These are phyloP conservation scores for Raphanus raphanistrum DNA, from an alignment of 345 rosid species.

Conservation along the genomic window DNA sequence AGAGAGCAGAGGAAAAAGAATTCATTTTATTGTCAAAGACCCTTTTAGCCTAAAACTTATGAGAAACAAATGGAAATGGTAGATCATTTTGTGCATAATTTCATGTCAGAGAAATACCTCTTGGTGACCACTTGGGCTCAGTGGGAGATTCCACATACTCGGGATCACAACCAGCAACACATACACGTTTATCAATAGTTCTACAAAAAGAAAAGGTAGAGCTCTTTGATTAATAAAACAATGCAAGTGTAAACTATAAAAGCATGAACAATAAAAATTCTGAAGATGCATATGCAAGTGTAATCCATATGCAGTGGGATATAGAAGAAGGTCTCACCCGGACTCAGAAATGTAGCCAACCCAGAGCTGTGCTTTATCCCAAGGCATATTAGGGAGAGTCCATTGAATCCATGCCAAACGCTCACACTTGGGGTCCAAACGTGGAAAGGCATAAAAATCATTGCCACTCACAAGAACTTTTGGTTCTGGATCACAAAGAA, in stretches of 20 bases:
- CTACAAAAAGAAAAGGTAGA: constrained; percentile 43
- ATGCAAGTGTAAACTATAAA: neutral
- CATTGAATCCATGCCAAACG: constrained; percentile 90
- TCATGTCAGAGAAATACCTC: constrained; percentile 47
- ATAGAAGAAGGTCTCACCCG: constrained; percentile 53
- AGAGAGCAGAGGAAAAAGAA: neutral
- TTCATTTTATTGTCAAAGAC: neutral
- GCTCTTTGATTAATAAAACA: neutral
- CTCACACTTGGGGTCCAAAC: constrained; percentile 65
- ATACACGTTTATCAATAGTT: constrained; percentile 54
- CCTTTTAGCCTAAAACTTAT: neutral
- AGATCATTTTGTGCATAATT: neutral
- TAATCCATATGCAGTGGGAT: neutral
- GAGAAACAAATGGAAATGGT: neutral
- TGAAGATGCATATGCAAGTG: neutral
- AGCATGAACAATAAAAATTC: neutral
- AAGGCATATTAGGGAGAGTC: constrained; percentile 93
- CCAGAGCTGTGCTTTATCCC: constrained; percentile 96
- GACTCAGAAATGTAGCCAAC: constrained; percentile 78
- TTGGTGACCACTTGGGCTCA: constrained; percentile 92
- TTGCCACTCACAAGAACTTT: constrained; percentile 66
- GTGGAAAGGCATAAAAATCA: constrained; percentile 98
- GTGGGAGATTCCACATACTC: constrained; percentile 76
- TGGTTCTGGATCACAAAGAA: constrained; percentile 54
- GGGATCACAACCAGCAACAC: constrained; percentile 81